These are phyloP conservation scores for Fusarium protoensiforme DNA, from an alignment of 2,329 filamentous ascomycete genomes.

Conservation along the genomic window DNA sequence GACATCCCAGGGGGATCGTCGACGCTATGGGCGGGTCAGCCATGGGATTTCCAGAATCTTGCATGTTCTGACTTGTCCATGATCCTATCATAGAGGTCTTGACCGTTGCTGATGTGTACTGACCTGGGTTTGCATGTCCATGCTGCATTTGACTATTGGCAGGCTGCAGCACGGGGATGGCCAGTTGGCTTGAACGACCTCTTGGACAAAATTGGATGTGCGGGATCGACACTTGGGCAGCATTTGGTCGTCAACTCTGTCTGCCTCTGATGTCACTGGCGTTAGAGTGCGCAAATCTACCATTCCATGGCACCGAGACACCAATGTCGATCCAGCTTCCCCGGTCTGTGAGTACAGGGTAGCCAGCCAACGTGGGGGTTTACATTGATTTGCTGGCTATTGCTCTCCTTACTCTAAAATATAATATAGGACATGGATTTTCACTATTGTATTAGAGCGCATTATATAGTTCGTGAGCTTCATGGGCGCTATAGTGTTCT, in stretches of 20 bases:
- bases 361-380: background rate
- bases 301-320: slow-evolving; percentile 1
- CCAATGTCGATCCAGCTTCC: background rate
- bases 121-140: background rate
- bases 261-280: slow-evolving; percentile 20
- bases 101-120: background rate
- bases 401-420: background rate
- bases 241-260: background rate
- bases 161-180: background rate
- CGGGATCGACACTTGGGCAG: slow-evolving; percentile 18
- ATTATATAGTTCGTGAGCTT: background rate
- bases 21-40: slow-evolving; percentile 25
- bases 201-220: slow-evolving; percentile 13
- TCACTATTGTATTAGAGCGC: background rate
- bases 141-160: background rate
- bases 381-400: background rate
- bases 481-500: background rate
- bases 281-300: background rate
- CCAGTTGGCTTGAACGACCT: slow-evolving; percentile 2
- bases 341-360: background rate
- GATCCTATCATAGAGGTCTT: slow-evolving; percentile 12
- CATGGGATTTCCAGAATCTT: slow-evolving; percentile 28
- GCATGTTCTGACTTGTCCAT: slow-evolving; percentile 15
- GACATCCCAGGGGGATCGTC: slow-evolving; percentile 36
- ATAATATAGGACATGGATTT: background rate